Evolutionary conservation across 805 yeast species (phyloP), one percentile per base, ranked within the genome.

Genomic region (Isabelozyma gotoi): DNA sequence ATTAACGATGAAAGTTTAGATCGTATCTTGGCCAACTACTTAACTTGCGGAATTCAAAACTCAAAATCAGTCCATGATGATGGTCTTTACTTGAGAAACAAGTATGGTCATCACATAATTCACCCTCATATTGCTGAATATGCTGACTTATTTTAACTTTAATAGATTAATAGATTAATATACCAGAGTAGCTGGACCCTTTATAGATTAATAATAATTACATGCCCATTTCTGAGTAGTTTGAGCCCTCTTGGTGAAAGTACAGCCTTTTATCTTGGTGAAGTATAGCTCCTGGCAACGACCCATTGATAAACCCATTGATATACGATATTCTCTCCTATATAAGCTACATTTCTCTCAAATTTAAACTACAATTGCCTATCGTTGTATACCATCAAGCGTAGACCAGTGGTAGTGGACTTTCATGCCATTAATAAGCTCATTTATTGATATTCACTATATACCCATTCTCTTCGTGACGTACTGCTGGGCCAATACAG

Each of bases 401-500:
- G n/a, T n/a, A n/a, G n/a, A n/a, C n/a, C n/a, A n/a, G n/a, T n/a
- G n/a, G n/a, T n/a, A n/a, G n/a, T n/a, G n/a, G n/a, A n/a, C n/a
- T n/a, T n/a, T n/a, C n/a, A n/a, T n/a, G n/a, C n/a, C n/a, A n/a
- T n/a, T n/a, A n/a, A n/a, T n/a, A n/a, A n/a, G n/a, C n/a, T n/a
- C n/a, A n/a, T n/a, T n/a, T n/a, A n/a, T n/a, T n/a, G n/a, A n/a
- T 32, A 15, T 14, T 14, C 20, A 16, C 20, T 59, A 78, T 35
- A 75, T 70, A 1, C 91, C 94, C 96, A 94, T 94, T 65, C 99
- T 78, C 62, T 82, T 84, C 38, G 91, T 82, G 37, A 94, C 95
- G 62, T 94, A 94, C 57, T 83, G 80, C 63, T 94, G 98, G 1
- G 97, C 96, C 27, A 88, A 70, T 1, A 88, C 85, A 14, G 97